Conservation (phyloP, 2,329 filamentous ascomycete genomes). For the Trichophyton simii region DNA sequence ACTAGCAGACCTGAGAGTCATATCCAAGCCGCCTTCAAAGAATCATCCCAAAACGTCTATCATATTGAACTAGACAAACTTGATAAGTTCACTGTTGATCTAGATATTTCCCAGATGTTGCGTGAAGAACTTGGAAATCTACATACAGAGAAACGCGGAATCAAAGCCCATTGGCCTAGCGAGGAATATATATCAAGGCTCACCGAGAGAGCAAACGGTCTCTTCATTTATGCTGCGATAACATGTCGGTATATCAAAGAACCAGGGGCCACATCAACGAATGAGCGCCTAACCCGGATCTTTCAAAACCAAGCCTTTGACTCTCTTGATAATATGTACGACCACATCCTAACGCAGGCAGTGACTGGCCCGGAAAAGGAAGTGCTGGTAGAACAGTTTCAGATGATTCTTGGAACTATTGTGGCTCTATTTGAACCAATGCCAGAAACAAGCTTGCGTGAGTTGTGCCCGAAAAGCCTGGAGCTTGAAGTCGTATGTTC, state of each 20-base stretch:
- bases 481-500: conserved; percentile 6
- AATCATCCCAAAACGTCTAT: conserved; percentile 11
- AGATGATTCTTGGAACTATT: conserved; percentile 17
- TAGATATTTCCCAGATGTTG: neutral
- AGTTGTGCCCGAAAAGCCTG: neutral
- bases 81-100: conserved; percentile 12
- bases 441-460: conserved; percentile 11
- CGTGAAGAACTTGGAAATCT: neutral
- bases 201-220: neutral
- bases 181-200: conserved; percentile 1
- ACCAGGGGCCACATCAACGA: neutral
- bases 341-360: neutral
- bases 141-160: neutral
- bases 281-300: neutral
- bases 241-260: conserved; percentile 16
- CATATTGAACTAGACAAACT: conserved; percentile 19
- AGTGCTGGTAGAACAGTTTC: conserved; percentile 13
- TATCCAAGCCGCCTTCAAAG: conserved; percentile 16
- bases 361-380: conserved; percentile 9
- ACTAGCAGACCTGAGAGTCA: conserved; percentile 21
- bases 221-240: conserved; percentile 13
- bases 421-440: conserved; percentile 16
- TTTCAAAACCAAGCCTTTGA: conserved; percentile 13
- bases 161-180: neutral
- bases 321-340: conserved; percentile 12